Evolutionary conservation across 805 yeast species (phyloP), one percentile per base, ranked within the genome.

Genomic region (Ascoidea asiatica): DNA sequence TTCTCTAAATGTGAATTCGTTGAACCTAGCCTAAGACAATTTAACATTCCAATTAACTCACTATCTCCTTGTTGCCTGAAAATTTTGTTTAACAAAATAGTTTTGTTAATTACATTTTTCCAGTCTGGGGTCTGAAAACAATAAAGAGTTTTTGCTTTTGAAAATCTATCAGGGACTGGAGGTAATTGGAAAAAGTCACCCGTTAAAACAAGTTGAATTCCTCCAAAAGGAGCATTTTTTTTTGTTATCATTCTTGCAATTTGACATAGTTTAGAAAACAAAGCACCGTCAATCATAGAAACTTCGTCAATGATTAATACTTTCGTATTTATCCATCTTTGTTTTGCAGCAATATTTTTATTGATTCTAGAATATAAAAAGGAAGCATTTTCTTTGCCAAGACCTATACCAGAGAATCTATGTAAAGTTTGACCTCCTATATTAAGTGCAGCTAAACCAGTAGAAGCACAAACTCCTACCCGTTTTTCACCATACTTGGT

Each of bases 161-260:
- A 62, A 40, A 48, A 41, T 21, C 47, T 52, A 44, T 61, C 68
- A 13, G 66, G 59, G 5, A 80, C 86, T 0, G 95, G 95, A 0
- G 95, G 95, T 39, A 84, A 60, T 56, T 84, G 95, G 57, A 75
- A 83, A 56, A 84, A 84, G 58, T 84, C 95, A 5, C 95, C 94
- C 63, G 86, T 79, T 15, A 79, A 72, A 29, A 84, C 70, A 17
- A 84, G 54, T 53, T 84, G 95, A 19, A 84, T 77, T 0, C 92
- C 92, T 20, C 95, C 95, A 66, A 84, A 84, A 1, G 94, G 89
- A 33, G 50, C 44, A 7, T 59, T 54, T 45, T 56, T 66, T 41
- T 61, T 62, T 36, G 80, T 61, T 6, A 83, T 46, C 19, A 57
- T 61, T 50, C 72, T 67, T 0, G 83, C 89, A 41, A 84, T 70